Evolutionary conservation across 352 stramenopile genomes (phyloP).

Genomic region (Globisporangium orthogonon): DNA sequence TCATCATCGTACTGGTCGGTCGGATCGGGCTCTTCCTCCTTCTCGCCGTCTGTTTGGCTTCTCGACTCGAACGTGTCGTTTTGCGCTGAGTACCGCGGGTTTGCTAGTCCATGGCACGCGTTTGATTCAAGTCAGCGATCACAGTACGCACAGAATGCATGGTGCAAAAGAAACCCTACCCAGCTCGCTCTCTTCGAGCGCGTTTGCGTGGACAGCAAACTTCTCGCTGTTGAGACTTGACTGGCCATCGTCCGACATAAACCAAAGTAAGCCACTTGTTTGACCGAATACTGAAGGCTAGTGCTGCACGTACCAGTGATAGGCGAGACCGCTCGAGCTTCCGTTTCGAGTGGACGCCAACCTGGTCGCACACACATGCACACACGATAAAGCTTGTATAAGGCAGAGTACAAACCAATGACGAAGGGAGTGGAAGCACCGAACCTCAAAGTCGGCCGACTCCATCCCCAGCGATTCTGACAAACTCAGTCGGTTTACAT

Average conservation of each 20-base stretch:
- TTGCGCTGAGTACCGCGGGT: conserved; percentile 11
- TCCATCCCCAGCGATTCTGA: conserved; percentile 73
- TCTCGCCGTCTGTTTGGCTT: conserved; percentile 2
- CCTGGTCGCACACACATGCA: conserved; percentile 17
- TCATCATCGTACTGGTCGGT: conserved; percentile 52
- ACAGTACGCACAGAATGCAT: background rate
- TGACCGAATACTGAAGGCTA: too few species aligned
- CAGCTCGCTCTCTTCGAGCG: conserved; percentile 36
- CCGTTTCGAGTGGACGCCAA: conserved; percentile 36
- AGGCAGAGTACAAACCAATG: too few species aligned
- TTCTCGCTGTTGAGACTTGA: conserved; percentile 73
- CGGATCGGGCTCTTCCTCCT: conserved; percentile 10
- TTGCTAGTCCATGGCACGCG: background rate
- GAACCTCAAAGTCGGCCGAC: conserved; percentile 77
- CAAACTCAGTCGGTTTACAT: conserved; percentile 27
- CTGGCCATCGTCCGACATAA: conserved; percentile 12
- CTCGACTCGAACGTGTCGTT: conserved; percentile 6
- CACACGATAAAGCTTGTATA: too few species aligned
- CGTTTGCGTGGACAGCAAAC: conserved; percentile 60
- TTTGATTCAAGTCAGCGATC: background rate
- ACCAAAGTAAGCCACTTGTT: too few species aligned
- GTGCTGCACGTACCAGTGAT: conserved; percentile 42
- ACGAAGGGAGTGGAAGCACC: background rate
- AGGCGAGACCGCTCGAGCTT: conserved; percentile 37
- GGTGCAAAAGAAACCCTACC: conserved; percentile 16